Conservation (phyloP, 352 stramenopile species). For the Phytophthora citricola region DNA sequence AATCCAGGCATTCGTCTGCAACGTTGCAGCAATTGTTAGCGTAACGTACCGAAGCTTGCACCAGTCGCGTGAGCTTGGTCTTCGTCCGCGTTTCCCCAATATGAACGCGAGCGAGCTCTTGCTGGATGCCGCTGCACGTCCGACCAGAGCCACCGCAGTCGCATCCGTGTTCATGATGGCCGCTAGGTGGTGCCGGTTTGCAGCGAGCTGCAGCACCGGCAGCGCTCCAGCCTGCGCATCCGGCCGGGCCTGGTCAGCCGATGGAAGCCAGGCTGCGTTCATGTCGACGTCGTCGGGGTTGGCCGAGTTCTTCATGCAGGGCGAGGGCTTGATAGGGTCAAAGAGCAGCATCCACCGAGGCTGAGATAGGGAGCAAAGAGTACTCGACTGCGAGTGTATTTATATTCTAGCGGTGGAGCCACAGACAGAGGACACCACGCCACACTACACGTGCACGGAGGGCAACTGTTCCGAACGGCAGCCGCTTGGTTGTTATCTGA, state of each 20-base stretch:
- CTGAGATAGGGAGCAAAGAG: slow-evolving; percentile 40
- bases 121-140: slow-evolving; percentile 21
- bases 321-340: slow-evolving; percentile 13
- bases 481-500: slow-evolving; percentile 31
- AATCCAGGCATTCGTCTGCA: slow-evolving; percentile 22
- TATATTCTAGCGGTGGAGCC: slow-evolving; percentile 13
- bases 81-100: slow-evolving; percentile 41
- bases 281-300: slow-evolving; percentile 29
- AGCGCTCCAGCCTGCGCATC: slow-evolving; percentile 17
- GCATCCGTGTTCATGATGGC: slow-evolving; percentile 42
- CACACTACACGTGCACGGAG: too few species aligned
- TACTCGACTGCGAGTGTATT: slow-evolving; percentile 30
- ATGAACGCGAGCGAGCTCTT: slow-evolving; percentile 61
- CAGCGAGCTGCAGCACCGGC: slow-evolving; percentile 24
- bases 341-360: slow-evolving; percentile 37
- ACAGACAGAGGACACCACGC: too few species aligned
- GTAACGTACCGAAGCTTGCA: slow-evolving; percentile 42
- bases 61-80: slow-evolving; percentile 22
- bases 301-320: slow-evolving; percentile 41
- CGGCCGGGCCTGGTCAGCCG: slow-evolving; percentile 8
- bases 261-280: slow-evolving; percentile 30
- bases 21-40: slow-evolving; percentile 12
- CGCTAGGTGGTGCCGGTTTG: slow-evolving; percentile 30
- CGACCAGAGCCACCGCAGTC: slow-evolving; percentile 12
- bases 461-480: slow-evolving; percentile 17